Conservation (phyloP, 495 filamentous ascomycete genomes). For the Lophium mytilinum region DNA sequence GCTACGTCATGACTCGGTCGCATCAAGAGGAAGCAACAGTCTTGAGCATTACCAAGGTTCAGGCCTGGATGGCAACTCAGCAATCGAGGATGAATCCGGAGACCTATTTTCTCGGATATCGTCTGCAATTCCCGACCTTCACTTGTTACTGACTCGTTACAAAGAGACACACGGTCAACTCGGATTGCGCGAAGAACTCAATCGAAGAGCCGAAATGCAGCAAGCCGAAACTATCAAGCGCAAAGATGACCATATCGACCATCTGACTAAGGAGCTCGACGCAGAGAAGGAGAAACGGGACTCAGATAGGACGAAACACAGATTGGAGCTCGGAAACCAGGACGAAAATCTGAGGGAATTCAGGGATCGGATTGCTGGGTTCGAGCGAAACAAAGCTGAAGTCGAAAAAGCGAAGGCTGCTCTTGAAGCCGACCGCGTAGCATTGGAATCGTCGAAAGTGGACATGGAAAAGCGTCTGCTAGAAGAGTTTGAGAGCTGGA, state of each 20-base stretch:
- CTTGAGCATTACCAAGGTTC: slow-evolving; percentile 2
- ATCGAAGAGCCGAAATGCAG: slow-evolving; percentile 19
- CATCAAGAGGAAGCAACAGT: slow-evolving; percentile 8
- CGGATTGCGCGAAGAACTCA: slow-evolving; percentile 19
- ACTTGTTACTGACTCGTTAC: slow-evolving; percentile 23
- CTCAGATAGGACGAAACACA: slow-evolving; percentile 21
- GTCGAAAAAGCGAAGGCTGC: slow-evolving; percentile 8
- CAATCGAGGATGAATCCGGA: slow-evolving; percentile 18
- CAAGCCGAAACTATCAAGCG: slow-evolving; percentile 21
- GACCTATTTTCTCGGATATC: slow-evolving; percentile 23
- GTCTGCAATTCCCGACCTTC: slow-evolving; percentile 27
- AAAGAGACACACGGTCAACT: slow-evolving; percentile 27
- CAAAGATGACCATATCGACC: slow-evolving; percentile 26
- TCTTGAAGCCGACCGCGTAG: slow-evolving; percentile 7
- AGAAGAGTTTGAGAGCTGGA: slow-evolving; percentile 23
- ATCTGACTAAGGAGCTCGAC: slow-evolving; percentile 22
- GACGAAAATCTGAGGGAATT: slow-evolving; percentile 29
- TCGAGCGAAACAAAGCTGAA: slow-evolving; percentile 9
- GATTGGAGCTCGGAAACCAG: slow-evolving; percentile 29
- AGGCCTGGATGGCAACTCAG: slow-evolving; percentile 10
- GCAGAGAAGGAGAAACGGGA: slow-evolving; percentile 17
- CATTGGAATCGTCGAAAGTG: slow-evolving; percentile 8
- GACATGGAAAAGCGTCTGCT: slow-evolving; percentile 11
- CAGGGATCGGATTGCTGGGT: slow-evolving; percentile 17
- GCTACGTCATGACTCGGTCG: slow-evolving; percentile 22